These are phyloP conservation scores for Ocimum tenuiflorum DNA, from an alignment of 257 asterid species.

Conservation along the genomic window DNA sequence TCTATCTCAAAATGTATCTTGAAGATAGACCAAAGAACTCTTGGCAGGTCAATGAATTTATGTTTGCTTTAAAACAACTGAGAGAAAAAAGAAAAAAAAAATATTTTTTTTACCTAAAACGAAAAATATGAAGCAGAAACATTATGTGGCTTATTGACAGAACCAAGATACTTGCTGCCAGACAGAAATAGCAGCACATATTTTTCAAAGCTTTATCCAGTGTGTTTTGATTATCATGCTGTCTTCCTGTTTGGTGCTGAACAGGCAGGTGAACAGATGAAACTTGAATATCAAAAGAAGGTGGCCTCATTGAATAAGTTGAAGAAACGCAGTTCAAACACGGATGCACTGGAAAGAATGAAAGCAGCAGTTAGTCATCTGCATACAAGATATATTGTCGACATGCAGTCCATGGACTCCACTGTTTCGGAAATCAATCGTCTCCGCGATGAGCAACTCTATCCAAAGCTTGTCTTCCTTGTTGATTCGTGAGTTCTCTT, in stretches of 20 bases:
- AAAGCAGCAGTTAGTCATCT: conserved; percentile 95
- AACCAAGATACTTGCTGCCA: neutral
- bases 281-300: conserved; percentile 77
- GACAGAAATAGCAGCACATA: neutral
- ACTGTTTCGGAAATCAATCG: conserved; percentile 88
- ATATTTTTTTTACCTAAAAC: too few species aligned
- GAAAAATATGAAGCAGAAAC: neutral
- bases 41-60: neutral
- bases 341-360: conserved; percentile 75
- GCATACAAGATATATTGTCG: conserved; percentile 96
- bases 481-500: conserved; percentile 78
- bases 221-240: conserved; percentile 8
- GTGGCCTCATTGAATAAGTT: conserved; percentile 70
- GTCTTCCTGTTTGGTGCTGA: conserved; percentile 15
- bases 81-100: neutral
- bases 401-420: conserved; percentile 99
- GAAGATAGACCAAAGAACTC: neutral
- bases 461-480: conserved; percentile 75
- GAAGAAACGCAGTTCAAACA: conserved; percentile 68
- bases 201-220: neutral
- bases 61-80: neutral
- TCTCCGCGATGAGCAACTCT: conserved; percentile 78
- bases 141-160: neutral
- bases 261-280: conserved; percentile 97
- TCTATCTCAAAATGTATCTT: neutral